Conservation (phyloP, 371 early-diverging fungal species). For the Lichtheimia hyalospora region DNA sequence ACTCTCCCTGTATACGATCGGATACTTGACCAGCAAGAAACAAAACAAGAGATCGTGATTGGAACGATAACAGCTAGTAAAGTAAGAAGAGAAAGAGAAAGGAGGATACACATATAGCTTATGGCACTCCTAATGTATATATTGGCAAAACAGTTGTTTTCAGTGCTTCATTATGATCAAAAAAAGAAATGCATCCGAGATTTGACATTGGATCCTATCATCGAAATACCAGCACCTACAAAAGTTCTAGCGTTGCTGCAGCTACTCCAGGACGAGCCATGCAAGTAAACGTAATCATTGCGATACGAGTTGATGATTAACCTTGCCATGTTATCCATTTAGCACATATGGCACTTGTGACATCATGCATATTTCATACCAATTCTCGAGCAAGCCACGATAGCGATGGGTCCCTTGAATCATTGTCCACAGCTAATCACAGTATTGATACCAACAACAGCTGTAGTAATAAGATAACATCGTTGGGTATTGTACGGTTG, state of each 20-base stretch:
- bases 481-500: too few relatives aligned
- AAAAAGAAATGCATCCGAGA: conserved; percentile 54
- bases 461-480: too few relatives aligned
- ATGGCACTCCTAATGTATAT: neutral
- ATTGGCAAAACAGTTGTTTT: conserved; percentile 19
- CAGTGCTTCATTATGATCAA: conserved; percentile 57
- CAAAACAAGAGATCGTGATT: neutral
- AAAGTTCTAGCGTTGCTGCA: neutral
- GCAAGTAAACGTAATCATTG: conserved; percentile 13
- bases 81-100: neutral
- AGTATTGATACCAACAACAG: neutral
- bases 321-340: neutral
- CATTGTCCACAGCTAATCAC: neutral
- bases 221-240: conserved; percentile 16
- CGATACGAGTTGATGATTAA: neutral
- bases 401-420: neutral
- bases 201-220: conserved; percentile 53
- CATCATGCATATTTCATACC: too few relatives aligned
- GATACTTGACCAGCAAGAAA: neutral
- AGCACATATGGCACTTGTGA: conserved; percentile 4
- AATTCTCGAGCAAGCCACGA: neutral
- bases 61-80: neutral
- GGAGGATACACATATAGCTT: neutral
- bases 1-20: conserved; percentile 47
- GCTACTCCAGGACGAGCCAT: conserved; percentile 4